A percentile compares a stretch with the other conserved stretches of the same genome.
These are phyloP conservation scores for Nicotiana otophora DNA, from an alignment of 257 asterid species.

Conservation along the genomic window DNA sequence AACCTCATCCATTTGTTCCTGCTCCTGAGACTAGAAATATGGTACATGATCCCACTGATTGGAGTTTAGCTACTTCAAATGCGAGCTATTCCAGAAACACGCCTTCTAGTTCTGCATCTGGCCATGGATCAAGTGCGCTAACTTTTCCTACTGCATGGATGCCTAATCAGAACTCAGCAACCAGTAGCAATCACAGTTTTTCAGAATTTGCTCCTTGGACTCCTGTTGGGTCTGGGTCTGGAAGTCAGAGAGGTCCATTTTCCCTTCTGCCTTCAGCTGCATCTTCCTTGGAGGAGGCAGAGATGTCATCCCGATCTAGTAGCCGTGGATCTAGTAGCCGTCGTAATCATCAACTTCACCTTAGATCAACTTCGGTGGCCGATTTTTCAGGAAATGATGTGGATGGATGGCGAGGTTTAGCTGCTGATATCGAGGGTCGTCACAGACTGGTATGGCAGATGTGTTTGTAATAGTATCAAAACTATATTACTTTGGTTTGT, in stretches of 20 bases:
- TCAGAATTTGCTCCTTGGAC: constrained; percentile 48
- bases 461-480: background rate
- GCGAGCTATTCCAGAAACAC: constrained; percentile 41
- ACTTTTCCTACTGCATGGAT: constrained; percentile 41
- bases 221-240: constrained; percentile 48
- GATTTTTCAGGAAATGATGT: constrained; percentile 42
- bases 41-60: constrained; percentile 48
- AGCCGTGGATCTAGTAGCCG: constrained; percentile 23
- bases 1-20: constrained; percentile 38
- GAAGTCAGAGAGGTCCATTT: constrained; percentile 46
- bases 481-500: constrained; percentile 4
- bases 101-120: constrained; percentile 38
- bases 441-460: constrained; percentile 55
- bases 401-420: constrained; percentile 53
- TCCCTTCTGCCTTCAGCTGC: constrained; percentile 41
- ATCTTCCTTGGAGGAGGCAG: constrained; percentile 26
- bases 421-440: constrained; percentile 60
- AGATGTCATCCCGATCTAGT: constrained; percentile 10
- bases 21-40: constrained; percentile 45
- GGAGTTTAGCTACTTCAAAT: constrained; percentile 56
- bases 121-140: constrained; percentile 31
- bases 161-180: constrained; percentile 43
- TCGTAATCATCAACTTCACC: constrained; percentile 32
- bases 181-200: constrained; percentile 38
- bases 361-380: constrained; percentile 38